Percentiles rank a stretch among this genome's conserved stretches.
phyloP scores from a whole-genome alignment of 345 rosid species.

The Chamaenerion angustifolium region DNA sequence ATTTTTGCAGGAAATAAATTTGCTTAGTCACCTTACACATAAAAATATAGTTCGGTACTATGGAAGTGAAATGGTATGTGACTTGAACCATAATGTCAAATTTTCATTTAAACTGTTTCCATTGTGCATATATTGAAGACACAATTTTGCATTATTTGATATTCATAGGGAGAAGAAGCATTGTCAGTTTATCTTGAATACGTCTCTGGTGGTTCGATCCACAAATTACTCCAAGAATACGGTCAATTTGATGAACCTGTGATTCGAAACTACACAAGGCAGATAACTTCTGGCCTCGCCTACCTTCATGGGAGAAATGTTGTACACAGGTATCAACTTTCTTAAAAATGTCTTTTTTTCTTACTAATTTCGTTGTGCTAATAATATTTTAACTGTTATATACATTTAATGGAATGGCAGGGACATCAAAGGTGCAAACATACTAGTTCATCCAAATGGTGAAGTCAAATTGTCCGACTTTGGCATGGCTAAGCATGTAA shows the following conservation, averaged over 20 bases:
- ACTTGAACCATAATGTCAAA: neutral
- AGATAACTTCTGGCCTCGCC: slow-evolving; percentile 77
- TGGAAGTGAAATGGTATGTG: slow-evolving; percentile 92
- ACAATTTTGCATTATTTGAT: slow-evolving; percentile 14
- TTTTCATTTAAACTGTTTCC: neutral
- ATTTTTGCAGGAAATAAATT: slow-evolving; percentile 72
- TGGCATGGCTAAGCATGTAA: slow-evolving; percentile 99
- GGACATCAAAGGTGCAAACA: slow-evolving; percentile 96
- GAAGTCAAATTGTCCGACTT: slow-evolving; percentile 92
- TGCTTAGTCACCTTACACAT: slow-evolving; percentile 80
- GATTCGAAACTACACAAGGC: slow-evolving; percentile 84
- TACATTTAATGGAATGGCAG: slow-evolving; percentile 16
- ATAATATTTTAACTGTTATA: neutral
- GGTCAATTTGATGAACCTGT: slow-evolving; percentile 87
- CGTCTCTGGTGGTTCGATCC: slow-evolving; percentile 91
- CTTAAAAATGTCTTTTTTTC: slow-evolving; percentile 4
- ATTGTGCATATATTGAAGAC: neutral
- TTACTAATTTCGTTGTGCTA: neutral
- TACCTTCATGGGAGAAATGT: slow-evolving; percentile 87
- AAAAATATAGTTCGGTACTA: slow-evolving; percentile 75
- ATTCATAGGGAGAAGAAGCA: slow-evolving; percentile 60
- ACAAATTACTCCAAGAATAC: slow-evolving; percentile 88
- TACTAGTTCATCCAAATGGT: slow-evolving; percentile 88
- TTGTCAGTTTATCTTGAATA: slow-evolving; percentile 92
- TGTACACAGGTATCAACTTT: slow-evolving; percentile 59